Evolutionary conservation across 352 stramenopile genomes (phyloP).

Genomic region (Globisporangium paddicum): DNA sequence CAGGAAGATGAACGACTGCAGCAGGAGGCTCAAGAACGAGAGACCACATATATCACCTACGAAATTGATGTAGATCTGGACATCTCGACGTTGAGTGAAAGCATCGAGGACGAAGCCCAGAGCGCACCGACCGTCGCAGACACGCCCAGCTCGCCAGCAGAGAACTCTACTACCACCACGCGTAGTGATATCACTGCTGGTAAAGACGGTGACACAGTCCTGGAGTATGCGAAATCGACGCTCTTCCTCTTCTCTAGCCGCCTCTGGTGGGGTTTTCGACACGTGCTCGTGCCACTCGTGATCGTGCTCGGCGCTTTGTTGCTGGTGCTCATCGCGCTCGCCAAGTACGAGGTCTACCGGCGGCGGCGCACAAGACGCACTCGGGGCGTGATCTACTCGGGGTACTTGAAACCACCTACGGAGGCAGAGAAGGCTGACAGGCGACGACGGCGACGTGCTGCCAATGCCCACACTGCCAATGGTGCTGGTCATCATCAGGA

Average conservation of each 20-base stretch:
- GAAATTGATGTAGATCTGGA: background rate
- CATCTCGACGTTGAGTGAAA: background rate
- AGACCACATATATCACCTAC: too few relatives aligned
- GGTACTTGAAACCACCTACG: conserved; percentile 4
- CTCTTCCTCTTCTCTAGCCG: background rate
- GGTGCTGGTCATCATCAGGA: background rate
- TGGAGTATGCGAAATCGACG: background rate
- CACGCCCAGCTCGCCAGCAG: background rate
- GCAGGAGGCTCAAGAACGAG: background rate
- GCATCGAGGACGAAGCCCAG: background rate
- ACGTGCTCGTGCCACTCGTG: conserved; percentile 3
- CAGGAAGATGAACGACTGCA: background rate
- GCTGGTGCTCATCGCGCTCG: conserved; percentile 2
- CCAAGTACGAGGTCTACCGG: background rate
- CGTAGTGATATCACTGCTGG: background rate
- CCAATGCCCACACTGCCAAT: background rate
- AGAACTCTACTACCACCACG: background rate
- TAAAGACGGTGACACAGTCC: background rate
- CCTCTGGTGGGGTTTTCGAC: background rate
- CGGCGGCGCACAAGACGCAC: background rate
- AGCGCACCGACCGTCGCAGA: background rate
- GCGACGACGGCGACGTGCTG: background rate
- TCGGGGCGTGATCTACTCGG: conserved; percentile 7
- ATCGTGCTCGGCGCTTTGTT: conserved; percentile 7
- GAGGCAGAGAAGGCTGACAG: background rate